phyloP scores from a whole-genome alignment of 106 monocot genomes.

The Dendrobium catenatum region DNA sequence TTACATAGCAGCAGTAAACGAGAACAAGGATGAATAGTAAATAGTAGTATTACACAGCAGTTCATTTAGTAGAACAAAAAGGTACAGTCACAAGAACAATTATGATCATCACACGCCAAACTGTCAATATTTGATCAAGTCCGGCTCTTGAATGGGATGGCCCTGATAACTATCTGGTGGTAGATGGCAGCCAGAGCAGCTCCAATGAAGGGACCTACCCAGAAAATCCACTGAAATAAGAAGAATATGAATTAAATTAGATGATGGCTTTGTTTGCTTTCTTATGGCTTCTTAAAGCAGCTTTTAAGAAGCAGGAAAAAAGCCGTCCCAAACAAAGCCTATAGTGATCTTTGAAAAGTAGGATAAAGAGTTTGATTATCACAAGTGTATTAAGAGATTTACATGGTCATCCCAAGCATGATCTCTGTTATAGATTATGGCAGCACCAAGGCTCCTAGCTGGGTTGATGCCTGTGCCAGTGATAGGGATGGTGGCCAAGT shows the following conservation, averaged over 20 bases:
- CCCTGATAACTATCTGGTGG: conserved; percentile 17
- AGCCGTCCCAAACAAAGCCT: no score
- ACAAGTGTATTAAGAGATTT: not conserved
- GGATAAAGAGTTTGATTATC: no score
- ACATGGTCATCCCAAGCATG: not conserved
- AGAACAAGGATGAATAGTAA: no score
- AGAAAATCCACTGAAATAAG: conserved; percentile 20
- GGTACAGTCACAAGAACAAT: no score
- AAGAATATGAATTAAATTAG: not conserved
- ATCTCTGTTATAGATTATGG: not conserved
- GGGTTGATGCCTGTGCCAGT: conserved; percentile 7
- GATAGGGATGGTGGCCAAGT: conserved; percentile 5
- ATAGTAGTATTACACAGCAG: no score
- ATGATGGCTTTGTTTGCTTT: no score
- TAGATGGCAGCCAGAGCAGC: conserved; percentile 21
- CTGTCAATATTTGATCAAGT: not conserved
- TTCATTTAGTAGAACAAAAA: no score
- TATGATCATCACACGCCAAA: no score
- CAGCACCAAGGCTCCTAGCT: conserved; percentile 3
- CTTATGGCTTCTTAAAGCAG: no score
- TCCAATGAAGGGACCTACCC: conserved; percentile 20
- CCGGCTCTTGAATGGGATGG: conserved; percentile 18
- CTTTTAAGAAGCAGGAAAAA: no score
- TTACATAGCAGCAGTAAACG: no score
- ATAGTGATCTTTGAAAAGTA: no score